Conservation (phyloP, 2,329 filamentous ascomycete genomes). For the Fusarium gaditjirri region DNA sequence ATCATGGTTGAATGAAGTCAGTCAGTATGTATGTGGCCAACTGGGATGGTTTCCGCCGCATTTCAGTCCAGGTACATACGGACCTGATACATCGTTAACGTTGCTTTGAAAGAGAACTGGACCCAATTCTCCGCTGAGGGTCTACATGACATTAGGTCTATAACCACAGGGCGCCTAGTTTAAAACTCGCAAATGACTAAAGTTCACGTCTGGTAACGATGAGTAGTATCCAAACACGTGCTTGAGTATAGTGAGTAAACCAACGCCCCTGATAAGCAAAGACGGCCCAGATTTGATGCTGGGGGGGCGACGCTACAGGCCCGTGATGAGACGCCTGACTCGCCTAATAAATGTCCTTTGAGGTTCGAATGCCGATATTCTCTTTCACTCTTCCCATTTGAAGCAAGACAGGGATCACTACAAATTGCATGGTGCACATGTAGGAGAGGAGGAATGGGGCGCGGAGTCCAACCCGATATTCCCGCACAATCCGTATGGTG, state of each 20-base stretch:
- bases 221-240: slow-evolving; percentile 27
- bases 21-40: background rate
- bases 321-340: slow-evolving; percentile 27
- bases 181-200: background rate
- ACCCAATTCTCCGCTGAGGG: background rate
- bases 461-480: slow-evolving; percentile 9
- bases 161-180: background rate
- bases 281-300: slow-evolving; percentile 26
- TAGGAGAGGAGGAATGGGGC: slow-evolving; percentile 8
- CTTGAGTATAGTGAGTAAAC: slow-evolving; percentile 19
- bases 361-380: slow-evolving; percentile 3
- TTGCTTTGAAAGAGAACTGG: background rate
- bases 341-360: slow-evolving; percentile 4
- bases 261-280: slow-evolving; percentile 13
- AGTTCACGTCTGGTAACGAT: background rate
- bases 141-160: background rate
- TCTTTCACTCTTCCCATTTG: slow-evolving; percentile 1
- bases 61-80: background rate
- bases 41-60: background rate
- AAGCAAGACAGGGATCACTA: slow-evolving; percentile 23
- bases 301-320: slow-evolving; percentile 31
- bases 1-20: background rate
- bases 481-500: slow-evolving; percentile 5
- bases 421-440: slow-evolving; percentile 5
- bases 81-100: background rate